Percentiles rank a stretch among this genome's conserved stretches.
phyloP scores from a whole-genome alignment of 371 early-diverging fungal genomes.

The Mortierella sp. region DNA sequence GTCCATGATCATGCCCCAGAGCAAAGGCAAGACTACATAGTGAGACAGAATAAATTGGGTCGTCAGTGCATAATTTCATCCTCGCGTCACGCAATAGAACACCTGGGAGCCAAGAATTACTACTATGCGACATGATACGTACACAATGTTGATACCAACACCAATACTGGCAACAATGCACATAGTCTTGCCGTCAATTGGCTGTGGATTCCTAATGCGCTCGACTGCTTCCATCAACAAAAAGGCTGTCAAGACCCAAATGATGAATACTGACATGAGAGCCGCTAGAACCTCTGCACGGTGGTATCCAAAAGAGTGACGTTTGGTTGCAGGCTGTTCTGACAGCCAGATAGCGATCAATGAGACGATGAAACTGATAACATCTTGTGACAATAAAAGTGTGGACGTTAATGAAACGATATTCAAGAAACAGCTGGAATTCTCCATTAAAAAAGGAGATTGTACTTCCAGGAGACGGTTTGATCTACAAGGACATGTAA shows the following conservation, averaged over 20 bases:
- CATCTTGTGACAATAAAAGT: conserved; percentile 52
- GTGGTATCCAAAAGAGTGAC: conserved; percentile 88
- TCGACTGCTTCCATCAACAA: conserved; percentile 84
- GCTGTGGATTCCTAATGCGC: conserved; percentile 76
- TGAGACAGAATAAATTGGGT: background rate
- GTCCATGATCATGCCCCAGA: conserved; percentile 51
- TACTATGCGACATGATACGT: conserved; percentile 42
- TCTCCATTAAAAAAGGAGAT: conserved; percentile 6
- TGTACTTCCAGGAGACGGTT: background rate
- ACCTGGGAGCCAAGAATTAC: too few relatives aligned
- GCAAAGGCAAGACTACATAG: conserved; percentile 47
- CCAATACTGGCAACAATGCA: conserved; percentile 78
- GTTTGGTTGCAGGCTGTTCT: conserved; percentile 75
- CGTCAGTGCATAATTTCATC: background rate
- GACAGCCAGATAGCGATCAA: conserved; percentile 79
- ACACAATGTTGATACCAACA: conserved; percentile 83
- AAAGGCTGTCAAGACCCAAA: conserved; percentile 85
- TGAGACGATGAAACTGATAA: conserved; percentile 81
- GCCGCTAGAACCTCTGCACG: conserved; percentile 92
- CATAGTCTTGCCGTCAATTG: conserved; percentile 86
- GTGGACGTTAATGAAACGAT: background rate
- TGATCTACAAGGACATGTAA: background rate
- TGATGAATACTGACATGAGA: conserved; percentile 80
- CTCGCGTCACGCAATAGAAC: background rate
- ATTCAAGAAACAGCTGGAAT: too few relatives aligned